Evolutionary conservation across 1,284 basidiomycete species (phyloP), one percentile per base, ranked within the genome.

Genomic region (Pholiota adiposa): DNA sequence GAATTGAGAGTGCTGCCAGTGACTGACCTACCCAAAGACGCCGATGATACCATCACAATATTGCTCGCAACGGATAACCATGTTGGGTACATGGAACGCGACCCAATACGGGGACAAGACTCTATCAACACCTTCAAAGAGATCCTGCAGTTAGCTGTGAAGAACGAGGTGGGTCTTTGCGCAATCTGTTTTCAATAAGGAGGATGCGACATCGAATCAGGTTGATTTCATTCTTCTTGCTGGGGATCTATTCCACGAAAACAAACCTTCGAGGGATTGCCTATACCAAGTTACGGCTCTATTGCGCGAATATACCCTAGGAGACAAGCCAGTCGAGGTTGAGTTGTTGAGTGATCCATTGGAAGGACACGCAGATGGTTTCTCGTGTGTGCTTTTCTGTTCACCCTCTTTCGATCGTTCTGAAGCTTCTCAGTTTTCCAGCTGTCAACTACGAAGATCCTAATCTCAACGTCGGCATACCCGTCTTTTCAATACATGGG

Each of bases 401-500:
- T 27, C 50, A 54, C 6, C 43, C 23, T 46, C 55, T 29, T 63
- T 33, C 33, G 31, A 9, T 36, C 14, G 54, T 63, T 80, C 66
- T 73, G 12, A 61, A 11, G 27, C 18, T 11, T 18, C 76, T 14
- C 68, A 97, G 94, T 25, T 99, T 98, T 70, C 97, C 97, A 2
- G 93, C 94, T 0, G 81, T 99, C 66, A 99, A 99, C 73, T 99
- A 99, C 70, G 96, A 99, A 76, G 97, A 99, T 70, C 87, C 90
- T 0, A 98, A 99, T 72, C 82, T 98, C 60, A 99, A 99, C 70
- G 85, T 99, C 54, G 89, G 87, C 19, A 94, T 97, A 27, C 97
- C 97, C 2, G 92, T 98, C 21, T 99, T 99, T 76, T 98, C 96
- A 0, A 99, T 99, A 48, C 97, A 99, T 70, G 97, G 97, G 43